Base-by-base conservation (phyloP, 306 rosid genomes). In the Corylus avellana region DNA sequence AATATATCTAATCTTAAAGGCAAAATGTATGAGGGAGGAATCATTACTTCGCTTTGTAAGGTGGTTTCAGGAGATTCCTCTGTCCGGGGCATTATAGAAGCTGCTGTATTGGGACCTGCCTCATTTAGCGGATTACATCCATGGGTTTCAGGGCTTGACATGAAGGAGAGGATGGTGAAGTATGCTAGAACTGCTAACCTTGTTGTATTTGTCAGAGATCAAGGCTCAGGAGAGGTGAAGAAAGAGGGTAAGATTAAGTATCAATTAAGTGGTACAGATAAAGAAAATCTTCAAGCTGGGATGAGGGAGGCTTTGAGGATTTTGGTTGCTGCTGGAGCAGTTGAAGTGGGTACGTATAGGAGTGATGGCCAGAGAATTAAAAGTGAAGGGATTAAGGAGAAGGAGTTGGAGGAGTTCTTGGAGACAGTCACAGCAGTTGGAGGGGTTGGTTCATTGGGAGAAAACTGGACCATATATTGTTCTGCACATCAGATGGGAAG, bases 271-370 rank as follows among this genome's bases (percentile, higher is more conserved):
- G 80, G 73, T 25, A 22, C 20, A 2, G 99, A 95, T 80, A 90
- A 82, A 63, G 99, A 91, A n/a, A 91, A 84, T 75, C 87, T 95
- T 8, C 77, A 74, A 80, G 64, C 58, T 1, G 97, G 99, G 49
- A 42, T 95, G 44, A 87, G 99, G 72, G 80, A 83, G 75, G 89
- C 93, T 16, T 75, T 93, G 86, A 91, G 94, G 78, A 89, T 95
- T 79, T 81, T 95, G 88, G 84, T 88, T 56, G 98, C 90, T 12
- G 98, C 99, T 4, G 99, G 99, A 72, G 99, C 99, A 2, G 87
- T 55, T 8, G 99, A 95, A 82, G 97, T 95, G 12, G 99, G 99
- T 0, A 95, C 99, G 18, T 87, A 80, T 27, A 93, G 99, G 83
- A 93, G 89, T 57, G 98, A 95, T 77, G 99, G 99, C 37, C 98